Evolutionary conservation across 2,329 filamentous ascomycete species (phyloP), one percentile per base, ranked within the genome.

Genomic region (Fusarium sp.): DNA sequence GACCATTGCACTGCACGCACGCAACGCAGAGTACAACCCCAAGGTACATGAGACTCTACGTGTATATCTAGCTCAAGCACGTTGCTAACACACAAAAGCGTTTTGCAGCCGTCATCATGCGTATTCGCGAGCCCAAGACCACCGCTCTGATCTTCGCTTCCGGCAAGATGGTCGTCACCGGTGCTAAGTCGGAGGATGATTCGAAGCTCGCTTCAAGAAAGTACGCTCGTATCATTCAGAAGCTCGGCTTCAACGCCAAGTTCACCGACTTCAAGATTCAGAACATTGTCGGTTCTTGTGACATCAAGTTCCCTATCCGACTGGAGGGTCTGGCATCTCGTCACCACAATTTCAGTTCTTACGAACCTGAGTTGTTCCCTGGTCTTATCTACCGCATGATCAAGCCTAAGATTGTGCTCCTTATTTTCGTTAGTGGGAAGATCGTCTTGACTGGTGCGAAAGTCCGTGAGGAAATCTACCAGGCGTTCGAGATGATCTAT

Each of bases 371-470:
- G 80, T 82, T 99, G 80, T 99, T 98, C 88, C 96, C 96, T 77
- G 96, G 96, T 89, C 90, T 99, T 54, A 99, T 99, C 84, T 99
- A 99, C 84, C 94, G 96, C 81, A 99, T 99, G 96, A 98, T 98
- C 87, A 98, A 98, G 87, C 96, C 96, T 21, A 98, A 98, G 90
- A 97, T 98, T 74, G 95, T 98, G 56, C 90, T 98, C 26, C 85
- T 98, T 78, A 98, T 99, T 81, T 98, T 98, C 84, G 95, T 98
- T 77, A 96, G 92, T 77, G 96, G 95, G 78, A 98, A 98, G 88
- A 98, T 98, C 68, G 96, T 98, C 77, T 88, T 98, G 79, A 98
- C 96, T 43, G 96, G 96, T 78, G 96, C 96, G 73, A 98, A 99
- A 81, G 94, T 98, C 71, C 92, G 96, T 75, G 96, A 99, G 82